These are phyloP conservation scores for Myotisia sp. DNA, from an alignment of 2,329 filamentous ascomycete species.

Conservation along the genomic window DNA sequence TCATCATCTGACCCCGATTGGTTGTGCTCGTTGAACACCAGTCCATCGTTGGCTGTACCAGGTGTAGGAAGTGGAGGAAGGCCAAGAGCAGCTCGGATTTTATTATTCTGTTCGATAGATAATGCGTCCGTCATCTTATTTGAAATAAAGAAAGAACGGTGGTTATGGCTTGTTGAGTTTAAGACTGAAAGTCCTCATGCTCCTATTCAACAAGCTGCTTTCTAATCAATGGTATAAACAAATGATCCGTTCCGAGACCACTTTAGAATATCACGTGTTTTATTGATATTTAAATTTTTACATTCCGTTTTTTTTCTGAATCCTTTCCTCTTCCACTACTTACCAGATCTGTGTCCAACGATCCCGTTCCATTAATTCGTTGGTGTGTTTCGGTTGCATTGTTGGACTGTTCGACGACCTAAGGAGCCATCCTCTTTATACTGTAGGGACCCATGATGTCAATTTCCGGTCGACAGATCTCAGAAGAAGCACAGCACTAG, in stretches of 20 bases:
- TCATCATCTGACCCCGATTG: constrained; percentile 39
- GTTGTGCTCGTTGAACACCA: constrained; percentile 41
- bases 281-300: too few species aligned
- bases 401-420: constrained; percentile 71
- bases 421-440: constrained; percentile 58
- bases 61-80: constrained; percentile 81
- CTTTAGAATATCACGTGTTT: too few species aligned
- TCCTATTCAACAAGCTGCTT: too few species aligned
- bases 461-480: constrained; percentile 94
- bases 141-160: neutral
- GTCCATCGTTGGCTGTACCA: constrained; percentile 40
- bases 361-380: constrained; percentile 45
- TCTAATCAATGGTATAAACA: too few species aligned
- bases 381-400: constrained; percentile 56
- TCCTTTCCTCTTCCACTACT: constrained; percentile 23
- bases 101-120: constrained; percentile 84
- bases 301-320: constrained; percentile 23
- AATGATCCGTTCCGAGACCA: too few species aligned
- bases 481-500: constrained; percentile 53
- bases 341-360: constrained; percentile 72
- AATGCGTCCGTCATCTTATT: constrained; percentile 40
- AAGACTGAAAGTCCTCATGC: constrained; percentile 6
- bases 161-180: neutral
- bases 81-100: constrained; percentile 75
- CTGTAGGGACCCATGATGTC: constrained; percentile 48